A percentile compares a stretch with the other conserved stretches of the same genome.
phyloP scores from a whole-genome alignment of 768 basidiomycete genomes.

The Phlebiopsis gigantea region DNA sequence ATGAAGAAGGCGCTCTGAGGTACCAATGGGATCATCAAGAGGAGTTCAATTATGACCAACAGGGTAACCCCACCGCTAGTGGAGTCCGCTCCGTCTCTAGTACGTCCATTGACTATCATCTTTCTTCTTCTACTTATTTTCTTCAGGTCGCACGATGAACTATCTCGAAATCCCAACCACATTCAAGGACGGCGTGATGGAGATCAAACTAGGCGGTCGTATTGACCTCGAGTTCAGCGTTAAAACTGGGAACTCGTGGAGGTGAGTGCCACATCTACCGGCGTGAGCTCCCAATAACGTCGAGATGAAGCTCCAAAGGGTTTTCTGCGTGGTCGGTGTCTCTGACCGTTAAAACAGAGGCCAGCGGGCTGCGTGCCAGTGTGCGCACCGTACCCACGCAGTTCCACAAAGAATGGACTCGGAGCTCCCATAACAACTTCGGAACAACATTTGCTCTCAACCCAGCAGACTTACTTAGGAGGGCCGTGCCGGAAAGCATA shows the following conservation, averaged over 20 bases:
- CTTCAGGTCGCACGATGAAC: constrained; percentile 19
- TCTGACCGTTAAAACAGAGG: constrained; percentile 16
- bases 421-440: too few species aligned
- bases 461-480: constrained; percentile 15
- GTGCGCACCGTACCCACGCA: neutral
- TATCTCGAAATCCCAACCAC: constrained; percentile 22
- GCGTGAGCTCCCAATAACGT: neutral
- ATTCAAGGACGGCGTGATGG: constrained; percentile 17
- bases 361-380: constrained; percentile 18
- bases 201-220: constrained; percentile 23
- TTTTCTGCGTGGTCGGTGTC: constrained; percentile 19
- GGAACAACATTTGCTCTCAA: constrained; percentile 15
- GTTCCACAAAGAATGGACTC: neutral
- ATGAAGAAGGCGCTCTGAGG: too few species aligned
- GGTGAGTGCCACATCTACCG: constrained; percentile 6
- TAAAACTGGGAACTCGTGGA: constrained; percentile 5
- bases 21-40: neutral
- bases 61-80: neutral
- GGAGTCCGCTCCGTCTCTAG: neutral
- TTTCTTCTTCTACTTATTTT: neutral
- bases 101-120: neutral
- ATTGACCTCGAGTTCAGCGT: constrained; percentile 17
- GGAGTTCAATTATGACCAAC: neutral
- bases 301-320: constrained; percentile 16
- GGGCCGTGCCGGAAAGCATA: constrained; percentile 18